Conservation (phyloP, 345 rosid genomes). For the Sisymbrium altissimum region DNA sequence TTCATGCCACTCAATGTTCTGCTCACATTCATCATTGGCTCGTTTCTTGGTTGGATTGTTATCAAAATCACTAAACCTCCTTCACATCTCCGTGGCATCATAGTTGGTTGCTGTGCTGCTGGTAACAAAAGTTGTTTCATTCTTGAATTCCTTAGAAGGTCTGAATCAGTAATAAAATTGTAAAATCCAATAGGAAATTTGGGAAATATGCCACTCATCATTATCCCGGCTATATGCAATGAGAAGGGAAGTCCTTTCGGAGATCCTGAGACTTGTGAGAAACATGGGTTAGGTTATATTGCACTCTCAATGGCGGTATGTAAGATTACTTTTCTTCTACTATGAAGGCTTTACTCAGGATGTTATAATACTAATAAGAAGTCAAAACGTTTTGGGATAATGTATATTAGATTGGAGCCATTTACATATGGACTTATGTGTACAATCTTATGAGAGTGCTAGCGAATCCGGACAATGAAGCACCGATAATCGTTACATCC, state of each 20-base stretch:
- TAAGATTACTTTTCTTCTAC: background rate
- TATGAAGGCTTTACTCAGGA: background rate
- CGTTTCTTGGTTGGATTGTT: conserved; percentile 51
- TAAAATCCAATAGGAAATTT: conserved; percentile 43
- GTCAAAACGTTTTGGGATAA: background rate
- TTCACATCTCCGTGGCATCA: conserved; percentile 37
- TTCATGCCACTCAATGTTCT: conserved; percentile 59
- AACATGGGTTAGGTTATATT: conserved; percentile 49
- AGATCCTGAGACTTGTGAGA: conserved; percentile 45
- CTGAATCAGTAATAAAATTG: background rate
- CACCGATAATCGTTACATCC: conserved; percentile 9
- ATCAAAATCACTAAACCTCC: conserved; percentile 48
- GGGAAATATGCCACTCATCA: conserved; percentile 61
- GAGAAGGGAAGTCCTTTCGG: conserved; percentile 68
- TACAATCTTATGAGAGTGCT: conserved; percentile 48
- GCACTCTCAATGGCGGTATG: conserved; percentile 77
- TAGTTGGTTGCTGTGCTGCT: conserved; percentile 32
- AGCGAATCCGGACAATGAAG: conserved; percentile 23
- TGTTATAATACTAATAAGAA: background rate
- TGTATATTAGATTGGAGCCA: conserved; percentile 52
- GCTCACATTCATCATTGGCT: conserved; percentile 52
- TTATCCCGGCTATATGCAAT: conserved; percentile 69
- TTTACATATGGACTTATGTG: conserved; percentile 58
- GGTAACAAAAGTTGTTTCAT: background rate
- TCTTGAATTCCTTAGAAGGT: background rate